phyloP scores from a whole-genome alignment of 108 stramenopile species.

The Cyclotella distinguenda region DNA sequence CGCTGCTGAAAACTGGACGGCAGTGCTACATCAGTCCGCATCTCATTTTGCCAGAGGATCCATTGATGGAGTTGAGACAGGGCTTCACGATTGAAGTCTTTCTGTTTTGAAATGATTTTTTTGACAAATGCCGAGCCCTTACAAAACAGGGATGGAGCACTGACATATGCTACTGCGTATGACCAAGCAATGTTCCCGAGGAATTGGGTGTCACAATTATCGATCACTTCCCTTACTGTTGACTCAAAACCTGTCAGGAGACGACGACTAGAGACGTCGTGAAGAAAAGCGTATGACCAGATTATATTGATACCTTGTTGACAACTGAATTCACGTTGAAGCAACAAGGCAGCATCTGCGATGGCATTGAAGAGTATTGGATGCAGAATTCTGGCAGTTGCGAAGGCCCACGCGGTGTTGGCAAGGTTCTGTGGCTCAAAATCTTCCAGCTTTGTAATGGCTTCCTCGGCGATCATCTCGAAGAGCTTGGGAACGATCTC shows the following conservation, averaged over 20 bases:
- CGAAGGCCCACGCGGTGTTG: slow-evolving; percentile 6
- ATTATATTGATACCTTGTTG: slow-evolving; percentile 19
- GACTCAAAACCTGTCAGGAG: background rate
- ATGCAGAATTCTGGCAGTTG: background rate
- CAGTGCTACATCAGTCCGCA: background rate
- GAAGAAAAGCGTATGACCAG: slow-evolving; percentile 11
- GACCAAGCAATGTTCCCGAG: slow-evolving; percentile 31
- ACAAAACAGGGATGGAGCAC: slow-evolving; percentile 4
- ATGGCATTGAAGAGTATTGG: slow-evolving; percentile 2
- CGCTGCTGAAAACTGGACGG: background rate
- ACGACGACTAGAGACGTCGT: background rate
- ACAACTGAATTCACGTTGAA: slow-evolving; percentile 6
- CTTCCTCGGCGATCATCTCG: background rate
- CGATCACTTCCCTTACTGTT: background rate
- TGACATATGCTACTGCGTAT: slow-evolving; percentile 15
- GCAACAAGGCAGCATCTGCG: background rate
- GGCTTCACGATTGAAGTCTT: slow-evolving; percentile 4
- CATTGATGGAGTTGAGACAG: slow-evolving; percentile 14
- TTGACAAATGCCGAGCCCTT: slow-evolving; percentile 3
- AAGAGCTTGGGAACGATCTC: background rate
- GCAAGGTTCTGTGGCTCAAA: slow-evolving; percentile 12
- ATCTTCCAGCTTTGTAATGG: background rate
- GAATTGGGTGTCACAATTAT: slow-evolving; percentile 9
- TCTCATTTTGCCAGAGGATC: slow-evolving; percentile 14
- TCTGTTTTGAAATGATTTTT: background rate